Evolutionary conservation across 805 yeast species (phyloP).

Genomic region (Hanseniaspora singularis): DNA sequence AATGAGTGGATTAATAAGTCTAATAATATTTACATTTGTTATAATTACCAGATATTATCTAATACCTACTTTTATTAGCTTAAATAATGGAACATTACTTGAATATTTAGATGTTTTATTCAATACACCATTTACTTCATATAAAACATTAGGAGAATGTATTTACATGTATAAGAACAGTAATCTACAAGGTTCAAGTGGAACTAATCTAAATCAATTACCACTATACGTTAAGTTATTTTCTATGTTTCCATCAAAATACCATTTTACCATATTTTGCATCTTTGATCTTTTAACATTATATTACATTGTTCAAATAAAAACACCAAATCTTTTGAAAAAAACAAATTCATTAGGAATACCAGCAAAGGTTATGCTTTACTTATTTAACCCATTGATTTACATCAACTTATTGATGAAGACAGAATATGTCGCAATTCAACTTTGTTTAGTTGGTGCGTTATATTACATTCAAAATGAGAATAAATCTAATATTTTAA

Average conservation of each 20-base stretch:
- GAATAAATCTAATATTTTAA: neutral
- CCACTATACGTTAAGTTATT: slow-evolving; percentile 4
- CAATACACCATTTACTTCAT: slow-evolving; percentile 29
- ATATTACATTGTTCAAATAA: slow-evolving; percentile 7
- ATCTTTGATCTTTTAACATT: slow-evolving; percentile 22
- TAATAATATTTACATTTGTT: neutral
- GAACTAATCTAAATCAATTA: slow-evolving; percentile 7
- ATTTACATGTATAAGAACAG: slow-evolving; percentile 41
- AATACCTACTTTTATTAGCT: neutral
- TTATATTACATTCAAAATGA: slow-evolving; percentile 35
- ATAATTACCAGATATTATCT: neutral
- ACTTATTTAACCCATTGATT: slow-evolving; percentile 71
- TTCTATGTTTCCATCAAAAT: neutral
- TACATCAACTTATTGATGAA: slow-evolving; percentile 55
- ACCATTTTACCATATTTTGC: slow-evolving; percentile 5
- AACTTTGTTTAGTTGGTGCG: slow-evolving; percentile 41
- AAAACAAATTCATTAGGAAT: slow-evolving; percentile 12
- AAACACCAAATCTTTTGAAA: too few species aligned
- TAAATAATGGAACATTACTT: slow-evolving; percentile 3
- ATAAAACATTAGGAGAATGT: slow-evolving; percentile 50
- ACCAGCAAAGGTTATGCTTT: slow-evolving; percentile 44
- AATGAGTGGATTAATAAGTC: neutral
- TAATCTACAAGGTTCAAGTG: neutral
- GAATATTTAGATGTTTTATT: slow-evolving; percentile 9
- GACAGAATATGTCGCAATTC: slow-evolving; percentile 52